Base-by-base conservation (phyloP, 768 basidiomycete species). In the Sporobolomyces roseus region DNA sequence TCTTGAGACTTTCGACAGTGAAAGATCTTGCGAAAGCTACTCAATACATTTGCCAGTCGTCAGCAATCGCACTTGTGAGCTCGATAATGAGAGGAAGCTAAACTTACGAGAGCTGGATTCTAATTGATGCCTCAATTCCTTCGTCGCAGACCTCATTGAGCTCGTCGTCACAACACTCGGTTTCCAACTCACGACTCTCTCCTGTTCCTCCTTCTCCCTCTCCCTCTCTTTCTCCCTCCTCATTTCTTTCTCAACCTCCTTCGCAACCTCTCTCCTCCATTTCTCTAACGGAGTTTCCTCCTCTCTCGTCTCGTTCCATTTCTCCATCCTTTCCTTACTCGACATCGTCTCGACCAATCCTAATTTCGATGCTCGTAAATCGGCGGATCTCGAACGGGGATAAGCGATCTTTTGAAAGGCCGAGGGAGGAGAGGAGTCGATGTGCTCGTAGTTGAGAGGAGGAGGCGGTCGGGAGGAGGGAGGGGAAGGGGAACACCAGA, bases 271-370 rank as follows among this genome's bases (percentile, higher is more conserved):
- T 29, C 27, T 23, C 29, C 66, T 49, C 66, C 60, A 61, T 19
- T 16, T 30, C 53, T 61, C 60, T 1, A 62, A 8, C 21, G 58
- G 61, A 29, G 25, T 61, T 77, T 93, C 89, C 53, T 93, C 89
- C 68, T 94, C 93, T 91, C 91, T 93, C 79, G 88, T 50, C 5
- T 87, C 84, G 50, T 92, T 80, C 66, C 66, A 68, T 12, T 23
- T n/a, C 23, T 38, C 49, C 17, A 68, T 63, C 12, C 66, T 35
- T 12, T 63, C 66, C 23, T 23, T 33, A 29, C 35, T 13, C 5
- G 23, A 13, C 16, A 52, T 19, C 49, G 45, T 52, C 19, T 51
- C 61, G 4, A 65, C 38, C 35, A 33, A 17, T 4, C 23, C 49
- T 17, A 65, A 23, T 29, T 59, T 65, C 23, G 38, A 45, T 25